phyloP scores from a whole-genome alignment of 345 rosid genomes.

The Toxicodendron radicans region DNA sequence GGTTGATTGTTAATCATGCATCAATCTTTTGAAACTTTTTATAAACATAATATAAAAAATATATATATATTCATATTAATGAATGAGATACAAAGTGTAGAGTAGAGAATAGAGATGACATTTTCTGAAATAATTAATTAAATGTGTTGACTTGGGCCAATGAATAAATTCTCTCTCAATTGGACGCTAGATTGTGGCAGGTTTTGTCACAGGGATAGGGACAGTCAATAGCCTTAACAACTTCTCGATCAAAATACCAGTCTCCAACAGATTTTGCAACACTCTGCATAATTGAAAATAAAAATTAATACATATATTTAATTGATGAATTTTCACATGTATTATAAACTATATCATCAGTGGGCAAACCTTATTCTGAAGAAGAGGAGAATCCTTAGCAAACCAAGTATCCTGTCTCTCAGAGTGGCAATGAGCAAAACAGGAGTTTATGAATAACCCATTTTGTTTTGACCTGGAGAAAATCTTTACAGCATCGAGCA shows the following conservation, averaged over 20 bases:
- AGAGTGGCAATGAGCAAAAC: conserved; percentile 90
- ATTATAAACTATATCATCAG: too few relatives aligned
- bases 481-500: conserved; percentile 49
- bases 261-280: neutral
- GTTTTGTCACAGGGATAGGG: neutral
- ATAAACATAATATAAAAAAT: too few relatives aligned
- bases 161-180: too few relatives aligned
- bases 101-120: too few relatives aligned
- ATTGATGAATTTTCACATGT: too few relatives aligned
- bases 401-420: conserved; percentile 91
- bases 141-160: too few relatives aligned
- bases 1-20: too few relatives aligned
- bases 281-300: neutral
- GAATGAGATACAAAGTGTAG: too few relatives aligned
- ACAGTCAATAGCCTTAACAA: neutral
- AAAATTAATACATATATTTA: too few relatives aligned
- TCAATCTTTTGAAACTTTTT: too few relatives aligned
- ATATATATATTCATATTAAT: too few relatives aligned
- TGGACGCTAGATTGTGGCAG: neutral
- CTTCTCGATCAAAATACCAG: neutral
- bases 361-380: conserved; percentile 38
- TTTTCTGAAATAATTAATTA: too few relatives aligned
- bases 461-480: conserved; percentile 52
- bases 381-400: conserved; percentile 64
- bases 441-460: conserved; percentile 87